A percentile compares a stretch with the other conserved stretches of the same genome.
Evolutionary conservation across 345 rosid genomes (phyloP).

Genomic region (Toxicodendron radicans): DNA sequence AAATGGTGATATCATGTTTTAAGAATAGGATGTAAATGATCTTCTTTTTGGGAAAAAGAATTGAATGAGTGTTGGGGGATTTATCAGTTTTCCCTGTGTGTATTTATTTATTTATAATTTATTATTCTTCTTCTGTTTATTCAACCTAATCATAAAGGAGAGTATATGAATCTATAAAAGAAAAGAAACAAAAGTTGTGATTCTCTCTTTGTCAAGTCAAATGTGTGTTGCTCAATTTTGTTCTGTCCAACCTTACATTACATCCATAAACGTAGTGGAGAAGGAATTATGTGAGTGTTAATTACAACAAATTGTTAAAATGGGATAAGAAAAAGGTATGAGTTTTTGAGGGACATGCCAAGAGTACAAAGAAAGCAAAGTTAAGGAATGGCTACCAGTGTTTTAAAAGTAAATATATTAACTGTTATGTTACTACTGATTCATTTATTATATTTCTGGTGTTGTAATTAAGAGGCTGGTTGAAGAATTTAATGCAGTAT

Average conservation of each 20-base stretch:
- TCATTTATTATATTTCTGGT: too few relatives aligned
- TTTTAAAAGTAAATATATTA: too few relatives aligned
- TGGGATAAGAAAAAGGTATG: slow-evolving; percentile 16
- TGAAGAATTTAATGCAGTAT: slow-evolving; percentile 8
- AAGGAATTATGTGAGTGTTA: too few relatives aligned
- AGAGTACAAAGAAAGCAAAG: slow-evolving; percentile 68
- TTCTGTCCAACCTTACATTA: too few relatives aligned
- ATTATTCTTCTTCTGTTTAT: background rate
- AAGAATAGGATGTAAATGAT: background rate
- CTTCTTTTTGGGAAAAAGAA: background rate
- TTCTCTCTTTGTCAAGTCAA: slow-evolving; percentile 2
- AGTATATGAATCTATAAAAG: background rate
- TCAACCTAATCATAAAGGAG: background rate
- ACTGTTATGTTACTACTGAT: too few relatives aligned
- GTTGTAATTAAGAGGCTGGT: slow-evolving; percentile 29
- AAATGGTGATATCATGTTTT: too few relatives aligned
- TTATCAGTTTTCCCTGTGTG: too few relatives aligned
- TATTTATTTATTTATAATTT: background rate
- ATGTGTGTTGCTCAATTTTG: background rate
- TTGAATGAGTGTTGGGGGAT: background rate
- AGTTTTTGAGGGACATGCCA: slow-evolving; percentile 40
- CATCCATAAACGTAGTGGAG: too few relatives aligned
- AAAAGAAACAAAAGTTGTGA: background rate
- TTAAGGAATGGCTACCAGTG: too few relatives aligned
- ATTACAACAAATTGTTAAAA: too few relatives aligned